Conservation (phyloP, 2,329 filamentous ascomycete genomes). For the Plenodomus biglobosus region DNA sequence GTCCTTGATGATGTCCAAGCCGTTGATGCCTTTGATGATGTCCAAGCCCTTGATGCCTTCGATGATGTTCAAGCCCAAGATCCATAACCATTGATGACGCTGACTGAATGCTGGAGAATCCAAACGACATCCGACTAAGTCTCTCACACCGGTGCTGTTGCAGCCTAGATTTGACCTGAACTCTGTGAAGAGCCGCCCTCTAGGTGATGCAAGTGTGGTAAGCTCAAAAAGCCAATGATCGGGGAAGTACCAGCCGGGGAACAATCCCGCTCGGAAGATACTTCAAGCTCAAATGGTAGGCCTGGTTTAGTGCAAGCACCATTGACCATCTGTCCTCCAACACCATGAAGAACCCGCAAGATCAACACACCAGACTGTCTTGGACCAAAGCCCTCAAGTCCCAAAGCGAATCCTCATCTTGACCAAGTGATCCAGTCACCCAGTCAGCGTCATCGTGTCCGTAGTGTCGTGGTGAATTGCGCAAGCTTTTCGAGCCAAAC, state of each 20-base stretch:
- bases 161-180: background rate
- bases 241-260: constrained; percentile 1
- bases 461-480: no score
- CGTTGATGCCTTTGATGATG: no score
- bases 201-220: background rate
- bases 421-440: background rate
- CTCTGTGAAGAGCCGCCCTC: background rate
- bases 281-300: constrained; percentile 6
- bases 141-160: background rate
- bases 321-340: constrained; percentile 15
- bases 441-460: constrained; percentile 1
- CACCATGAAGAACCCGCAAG: constrained; percentile 8
- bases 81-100: background rate
- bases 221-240: background rate
- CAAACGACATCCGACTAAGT: background rate
- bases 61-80: background rate
- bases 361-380: constrained; percentile 10
- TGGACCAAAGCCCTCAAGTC: constrained; percentile 3
- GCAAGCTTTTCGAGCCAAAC: constrained; percentile 2
- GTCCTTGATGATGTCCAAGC: no score
- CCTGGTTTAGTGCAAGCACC: constrained; percentile 11
- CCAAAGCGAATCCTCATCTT: constrained; percentile 6
- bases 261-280: background rate
- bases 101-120: background rate
- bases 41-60: background rate